Percentiles rank a stretch among this genome's conserved stretches.
Conservation (phyloP, 345 rosid genomes). For the Euphorbia tirucalli region DNA sequence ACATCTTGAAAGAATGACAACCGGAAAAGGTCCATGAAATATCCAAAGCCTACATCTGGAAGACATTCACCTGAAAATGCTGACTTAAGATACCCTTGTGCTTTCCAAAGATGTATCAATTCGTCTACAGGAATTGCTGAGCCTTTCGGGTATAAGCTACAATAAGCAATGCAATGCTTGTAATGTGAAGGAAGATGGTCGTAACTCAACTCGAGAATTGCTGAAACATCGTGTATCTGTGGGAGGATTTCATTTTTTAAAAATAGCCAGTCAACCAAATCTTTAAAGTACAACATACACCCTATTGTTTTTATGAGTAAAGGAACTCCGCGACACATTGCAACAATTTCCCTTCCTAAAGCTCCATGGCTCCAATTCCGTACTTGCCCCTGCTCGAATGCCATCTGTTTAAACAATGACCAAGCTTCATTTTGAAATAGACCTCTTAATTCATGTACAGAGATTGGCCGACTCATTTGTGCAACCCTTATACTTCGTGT, state of each 20-base stretch:
- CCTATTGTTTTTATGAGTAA: background rate
- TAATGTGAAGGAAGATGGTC: constrained; percentile 31
- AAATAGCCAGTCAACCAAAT: background rate
- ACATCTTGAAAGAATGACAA: constrained; percentile 13
- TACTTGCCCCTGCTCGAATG: background rate
- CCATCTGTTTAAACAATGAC: background rate
- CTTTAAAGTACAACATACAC: background rate
- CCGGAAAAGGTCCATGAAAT: too few species aligned
- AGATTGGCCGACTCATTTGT: background rate
- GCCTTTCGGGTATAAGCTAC: constrained; percentile 36
- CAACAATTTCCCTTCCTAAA: background rate
- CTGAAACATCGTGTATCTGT: background rate
- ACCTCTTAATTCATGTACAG: background rate
- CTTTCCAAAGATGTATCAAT: constrained; percentile 27
- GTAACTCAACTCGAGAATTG: constrained; percentile 30
- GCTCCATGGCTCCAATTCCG: background rate
- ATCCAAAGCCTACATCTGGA: constrained; percentile 11
- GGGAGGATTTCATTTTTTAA: background rate
- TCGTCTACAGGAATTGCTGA: constrained; percentile 12
- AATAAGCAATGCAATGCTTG: constrained; percentile 41
- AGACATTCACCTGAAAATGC: background rate
- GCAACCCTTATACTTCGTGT: background rate
- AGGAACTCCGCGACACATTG: background rate
- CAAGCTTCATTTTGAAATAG: background rate
- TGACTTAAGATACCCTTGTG: constrained; percentile 21